Evolutionary conservation across 768 basidiomycete genomes (phyloP).

Genomic region (Tricholoma sp.): DNA sequence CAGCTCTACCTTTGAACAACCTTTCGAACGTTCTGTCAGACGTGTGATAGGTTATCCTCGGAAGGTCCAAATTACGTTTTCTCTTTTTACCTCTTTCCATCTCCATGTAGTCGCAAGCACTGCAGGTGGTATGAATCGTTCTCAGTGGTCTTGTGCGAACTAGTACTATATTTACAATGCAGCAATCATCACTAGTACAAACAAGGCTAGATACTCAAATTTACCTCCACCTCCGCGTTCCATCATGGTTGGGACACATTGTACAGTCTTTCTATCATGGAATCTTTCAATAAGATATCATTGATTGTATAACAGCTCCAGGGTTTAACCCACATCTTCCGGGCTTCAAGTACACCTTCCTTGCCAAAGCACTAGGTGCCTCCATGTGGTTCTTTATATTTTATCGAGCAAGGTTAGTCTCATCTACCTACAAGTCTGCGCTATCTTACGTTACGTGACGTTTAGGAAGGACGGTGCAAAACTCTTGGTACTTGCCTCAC

Average conservation of each 20-base stretch:
- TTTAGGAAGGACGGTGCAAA: slow-evolving; percentile 73
- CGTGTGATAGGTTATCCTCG: slow-evolving; percentile 42
- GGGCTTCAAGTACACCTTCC: slow-evolving; percentile 65
- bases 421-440: neutral
- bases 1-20: slow-evolving; percentile 43
- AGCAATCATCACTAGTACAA: slow-evolving; percentile 8
- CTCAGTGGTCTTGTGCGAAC: no score
- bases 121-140: slow-evolving; percentile 4
- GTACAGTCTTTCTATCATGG: slow-evolving; percentile 18
- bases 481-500: slow-evolving; percentile 48
- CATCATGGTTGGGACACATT: slow-evolving; percentile 39
- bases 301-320: slow-evolving; percentile 36
- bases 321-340: slow-evolving; percentile 91
- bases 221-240: neutral
- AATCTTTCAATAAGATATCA: slow-evolving; percentile 2
- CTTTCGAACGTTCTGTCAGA: slow-evolving; percentile 44
- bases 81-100: slow-evolving; percentile 40
- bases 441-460: neutral
- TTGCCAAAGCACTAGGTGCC: slow-evolving; percentile 83
- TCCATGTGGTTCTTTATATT: slow-evolving; percentile 99
- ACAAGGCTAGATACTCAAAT: slow-evolving; percentile 11
- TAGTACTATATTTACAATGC: no score
- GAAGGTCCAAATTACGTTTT: slow-evolving; percentile 35
- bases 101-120: slow-evolving; percentile 11
- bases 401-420: slow-evolving; percentile 82